These are phyloP conservation scores for Pterulicium gracile DNA, from an alignment of 1,284 basidiomycete species.

Conservation along the genomic window DNA sequence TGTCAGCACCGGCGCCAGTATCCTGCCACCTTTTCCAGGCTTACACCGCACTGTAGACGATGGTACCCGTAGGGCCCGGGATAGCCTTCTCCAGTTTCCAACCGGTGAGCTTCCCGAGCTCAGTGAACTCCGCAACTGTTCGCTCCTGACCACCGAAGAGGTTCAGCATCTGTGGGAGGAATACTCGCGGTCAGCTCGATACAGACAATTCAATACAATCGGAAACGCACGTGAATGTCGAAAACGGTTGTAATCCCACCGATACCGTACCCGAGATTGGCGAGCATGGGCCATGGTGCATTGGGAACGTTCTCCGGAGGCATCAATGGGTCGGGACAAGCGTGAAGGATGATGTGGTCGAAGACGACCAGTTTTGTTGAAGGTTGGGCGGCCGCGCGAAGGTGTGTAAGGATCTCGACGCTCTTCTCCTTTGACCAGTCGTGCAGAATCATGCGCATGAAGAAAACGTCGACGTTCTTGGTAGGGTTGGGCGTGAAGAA, in stretches of 20 bases:
- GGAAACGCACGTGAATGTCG: neutral
- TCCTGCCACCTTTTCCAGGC: too few species aligned
- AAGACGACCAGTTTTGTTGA: conserved; percentile 17
- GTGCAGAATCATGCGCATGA: conserved; percentile 17
- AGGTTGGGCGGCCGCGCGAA: conserved; percentile 14
- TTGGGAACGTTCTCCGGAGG: neutral
- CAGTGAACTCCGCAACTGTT: conserved; percentile 15
- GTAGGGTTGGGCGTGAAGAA: conserved; percentile 18
- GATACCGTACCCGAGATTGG: neutral
- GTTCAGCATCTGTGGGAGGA: conserved; percentile 16
- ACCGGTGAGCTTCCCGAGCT: conserved; percentile 16
- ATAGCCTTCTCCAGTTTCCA: conserved; percentile 18
- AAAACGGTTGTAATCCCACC: neutral
- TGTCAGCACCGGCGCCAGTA: too few species aligned
- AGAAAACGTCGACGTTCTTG: conserved; percentile 14
- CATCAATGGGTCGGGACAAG: conserved; percentile 8
- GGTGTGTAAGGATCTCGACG: conserved; percentile 15
- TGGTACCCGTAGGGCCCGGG: conserved; percentile 13
- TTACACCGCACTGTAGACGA: conserved; percentile 13
- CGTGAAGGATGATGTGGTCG: conserved; percentile 15
- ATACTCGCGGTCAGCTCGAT: neutral
- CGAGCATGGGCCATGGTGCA: neutral
- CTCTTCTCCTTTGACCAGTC: conserved; percentile 16
- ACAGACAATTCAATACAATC: neutral
- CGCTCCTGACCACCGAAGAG: conserved; percentile 19